Conservation (phyloP, 1,284 basidiomycete genomes). For the Bondarzewia mesenterica region DNA sequence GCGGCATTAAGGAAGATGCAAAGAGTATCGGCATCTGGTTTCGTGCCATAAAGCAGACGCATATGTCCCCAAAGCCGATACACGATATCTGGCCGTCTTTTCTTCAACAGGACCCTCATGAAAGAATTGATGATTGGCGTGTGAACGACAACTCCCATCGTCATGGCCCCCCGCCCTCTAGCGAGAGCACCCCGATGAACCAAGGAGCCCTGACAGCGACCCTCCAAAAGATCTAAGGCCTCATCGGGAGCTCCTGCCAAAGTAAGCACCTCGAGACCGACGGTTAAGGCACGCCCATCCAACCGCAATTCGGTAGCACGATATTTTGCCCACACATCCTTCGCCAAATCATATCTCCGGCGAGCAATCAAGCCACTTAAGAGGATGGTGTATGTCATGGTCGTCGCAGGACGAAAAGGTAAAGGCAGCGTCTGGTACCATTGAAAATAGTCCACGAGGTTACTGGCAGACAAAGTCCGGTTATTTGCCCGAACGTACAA, state of each 20-base stretch:
- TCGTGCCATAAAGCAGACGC: constrained; percentile 41
- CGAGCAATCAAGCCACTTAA: constrained; percentile 45
- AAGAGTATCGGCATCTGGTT: constrained; percentile 47
- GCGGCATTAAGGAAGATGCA: constrained; percentile 53
- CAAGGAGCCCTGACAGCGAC: constrained; percentile 20
- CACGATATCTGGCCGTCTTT: constrained; percentile 47
- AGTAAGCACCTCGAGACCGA: constrained; percentile 44
- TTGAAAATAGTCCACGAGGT: constrained; percentile 33
- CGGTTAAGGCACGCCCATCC: constrained; percentile 39
- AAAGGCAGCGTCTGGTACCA: constrained; percentile 7
- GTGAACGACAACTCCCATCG: constrained; percentile 14
- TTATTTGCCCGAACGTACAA: constrained; percentile 5
- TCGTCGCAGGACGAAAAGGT: constrained; percentile 18
- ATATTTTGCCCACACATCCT: constrained; percentile 37
- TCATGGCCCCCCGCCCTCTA: neutral
- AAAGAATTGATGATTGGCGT: constrained; percentile 45
- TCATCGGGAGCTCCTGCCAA: constrained; percentile 32
- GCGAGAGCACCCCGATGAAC: neutral
- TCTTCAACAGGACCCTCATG: constrained; percentile 40
- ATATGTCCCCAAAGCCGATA: constrained; percentile 59
- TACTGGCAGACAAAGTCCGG: constrained; percentile 17
- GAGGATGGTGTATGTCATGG: constrained; percentile 39
- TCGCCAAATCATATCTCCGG: constrained; percentile 28
- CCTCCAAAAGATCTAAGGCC: constrained; percentile 41
- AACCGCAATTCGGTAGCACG: constrained; percentile 27